Conservation (phyloP, 2,329 filamentous ascomycete genomes). For the Tolypocladium pustulatum region DNA sequence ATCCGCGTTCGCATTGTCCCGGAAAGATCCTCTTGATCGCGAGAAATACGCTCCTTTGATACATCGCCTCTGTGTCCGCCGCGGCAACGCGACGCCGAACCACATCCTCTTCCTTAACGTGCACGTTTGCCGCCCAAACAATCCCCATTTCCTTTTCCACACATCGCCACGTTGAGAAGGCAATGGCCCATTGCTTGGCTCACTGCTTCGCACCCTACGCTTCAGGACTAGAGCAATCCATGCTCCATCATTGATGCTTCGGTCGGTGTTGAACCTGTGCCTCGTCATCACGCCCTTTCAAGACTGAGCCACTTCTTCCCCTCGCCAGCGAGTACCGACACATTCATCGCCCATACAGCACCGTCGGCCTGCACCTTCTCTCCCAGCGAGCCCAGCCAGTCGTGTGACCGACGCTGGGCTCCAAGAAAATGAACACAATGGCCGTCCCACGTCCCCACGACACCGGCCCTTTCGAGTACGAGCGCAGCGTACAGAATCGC, state of each 20-base stretch:
- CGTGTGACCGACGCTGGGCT: slow-evolving; percentile 9
- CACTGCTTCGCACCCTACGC: slow-evolving; percentile 2
- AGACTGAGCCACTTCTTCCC: neutral
- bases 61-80: neutral
- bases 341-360: neutral
- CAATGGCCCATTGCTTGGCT: slow-evolving; percentile 8
- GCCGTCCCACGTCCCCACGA: slow-evolving; percentile 7
- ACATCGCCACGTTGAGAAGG: slow-evolving; percentile 1
- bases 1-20: neutral
- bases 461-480: slow-evolving; percentile 2
- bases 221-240: slow-evolving; percentile 1
- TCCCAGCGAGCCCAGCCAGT: slow-evolving; percentile 1
- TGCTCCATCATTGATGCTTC: slow-evolving; percentile 1
- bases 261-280: neutral
- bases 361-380: neutral
- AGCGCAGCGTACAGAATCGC: slow-evolving; percentile 7
- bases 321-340: neutral
- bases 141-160: neutral
- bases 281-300: neutral
- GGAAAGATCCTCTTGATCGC: neutral
- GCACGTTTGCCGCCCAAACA: neutral
- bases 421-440: slow-evolving; percentile 11
- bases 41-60: neutral
- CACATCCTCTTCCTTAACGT: neutral
- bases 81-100: neutral